Evolutionary conservation across 2,329 filamentous ascomycete species (phyloP).

Genomic region (Alternaria alternata): DNA sequence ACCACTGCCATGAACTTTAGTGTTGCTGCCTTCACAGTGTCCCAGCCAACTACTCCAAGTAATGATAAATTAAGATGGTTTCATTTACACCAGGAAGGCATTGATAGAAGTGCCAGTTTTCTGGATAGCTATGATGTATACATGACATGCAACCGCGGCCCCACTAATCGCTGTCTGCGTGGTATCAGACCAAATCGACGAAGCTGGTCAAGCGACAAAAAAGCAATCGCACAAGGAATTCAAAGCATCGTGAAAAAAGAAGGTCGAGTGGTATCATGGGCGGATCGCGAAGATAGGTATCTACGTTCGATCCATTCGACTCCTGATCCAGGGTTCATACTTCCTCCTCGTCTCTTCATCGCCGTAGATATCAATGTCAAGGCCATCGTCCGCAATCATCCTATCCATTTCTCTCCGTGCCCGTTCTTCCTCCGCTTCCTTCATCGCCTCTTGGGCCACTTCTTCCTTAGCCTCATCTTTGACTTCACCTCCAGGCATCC

Average conservation of each 20-base stretch:
- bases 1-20: no score
- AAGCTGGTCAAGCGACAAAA: background rate
- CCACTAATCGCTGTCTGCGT: background rate
- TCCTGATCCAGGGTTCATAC: slow-evolving; percentile 10
- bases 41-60: background rate
- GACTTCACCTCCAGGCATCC: background rate
- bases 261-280: background rate
- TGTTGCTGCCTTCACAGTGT: background rate
- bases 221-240: background rate
- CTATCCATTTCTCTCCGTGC: background rate
- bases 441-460: background rate
- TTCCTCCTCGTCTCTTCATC: slow-evolving; percentile 10
- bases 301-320: background rate
- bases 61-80: background rate
- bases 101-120: background rate
- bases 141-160: slow-evolving; percentile 51
- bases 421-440: background rate
- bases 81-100: background rate
- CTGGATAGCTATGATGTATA: slow-evolving; percentile 52
- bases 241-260: background rate
- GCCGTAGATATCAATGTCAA: slow-evolving; percentile 13
- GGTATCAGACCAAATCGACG: background rate
- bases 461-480: background rate
- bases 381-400: background rate
- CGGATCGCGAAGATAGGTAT: background rate